Base-by-base conservation (phyloP, 2,329 filamentous ascomycete genomes). In the Macrophomina pseudophaseolina region DNA sequence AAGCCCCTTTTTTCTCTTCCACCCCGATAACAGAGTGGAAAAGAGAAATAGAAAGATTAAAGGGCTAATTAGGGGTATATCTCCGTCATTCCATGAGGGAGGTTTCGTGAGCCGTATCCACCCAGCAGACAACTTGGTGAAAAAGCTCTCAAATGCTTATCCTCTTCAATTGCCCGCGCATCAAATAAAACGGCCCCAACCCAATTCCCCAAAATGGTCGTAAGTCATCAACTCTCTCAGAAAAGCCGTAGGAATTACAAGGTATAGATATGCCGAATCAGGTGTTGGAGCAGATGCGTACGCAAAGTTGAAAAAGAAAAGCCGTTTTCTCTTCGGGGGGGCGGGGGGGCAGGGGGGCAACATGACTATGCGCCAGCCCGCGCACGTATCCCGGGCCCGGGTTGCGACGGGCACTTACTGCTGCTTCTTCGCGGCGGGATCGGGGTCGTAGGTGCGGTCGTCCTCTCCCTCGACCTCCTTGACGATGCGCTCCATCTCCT, bases 401-500 rank as follows among this genome's bases (percentile, higher is more conserved):
- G 40, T 5, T 48, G 30, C 51, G 16, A 44, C 14, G 32, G 44
- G 18, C 56, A 38, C 48, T 62, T 40, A 74, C 68, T 78, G 76
- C 67, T 76, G 70, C 74, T 84, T 83, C 76, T 82, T 82, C 35
- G 72, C 67, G 69, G 76, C 70, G 6, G 35, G 73, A 71, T 69
- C 72, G 44, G 69, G 72, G 46, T 72, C 75, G 71, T 85, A 84
- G 23, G 73, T 76, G 70, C 83, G 73, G 60, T 83, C 82, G 62
- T 85, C 82, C 33, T 77, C 72, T 38, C 87, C 87, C 76, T 90
- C 88, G 2, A 97, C 91, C 74, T 92, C 86, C 77, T 89, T 85
- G 67, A 93, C 87, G 70, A 93, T 88, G 72, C 83, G 82, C 79
- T 95, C 92, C 83, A 93, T 92, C 76, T 91, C 90, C 76, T 86